Conservation (phyloP, 192 early-diverging fungal species). For the Rhizoclosmatium globosum region DNA sequence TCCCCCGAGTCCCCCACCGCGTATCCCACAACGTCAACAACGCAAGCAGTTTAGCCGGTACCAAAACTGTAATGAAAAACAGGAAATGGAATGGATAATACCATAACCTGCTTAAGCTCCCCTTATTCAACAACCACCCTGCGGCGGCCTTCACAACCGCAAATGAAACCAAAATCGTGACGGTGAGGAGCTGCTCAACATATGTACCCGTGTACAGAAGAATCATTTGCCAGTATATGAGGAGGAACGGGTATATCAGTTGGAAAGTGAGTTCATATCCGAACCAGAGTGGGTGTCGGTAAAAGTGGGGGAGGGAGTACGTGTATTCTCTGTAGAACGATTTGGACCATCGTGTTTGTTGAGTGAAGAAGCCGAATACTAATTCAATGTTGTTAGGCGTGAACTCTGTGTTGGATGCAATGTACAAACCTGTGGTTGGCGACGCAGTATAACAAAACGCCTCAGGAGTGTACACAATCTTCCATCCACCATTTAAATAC, state of each 20-base stretch:
- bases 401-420: not conserved
- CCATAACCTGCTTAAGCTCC: conserved; percentile 50
- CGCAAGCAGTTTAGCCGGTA: conserved; percentile 68
- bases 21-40: conserved; percentile 64
- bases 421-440: conserved; percentile 37
- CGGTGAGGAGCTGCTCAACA: conserved; percentile 53
- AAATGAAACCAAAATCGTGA: conserved; percentile 54
- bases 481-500: conserved; percentile 54
- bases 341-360: conserved; percentile 73
- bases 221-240: conserved; percentile 51
- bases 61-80: conserved; percentile 60
- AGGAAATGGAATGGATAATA: conserved; percentile 60
- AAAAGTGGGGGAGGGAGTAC: conserved; percentile 55
- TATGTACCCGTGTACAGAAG: conserved; percentile 42
- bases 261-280: conserved; percentile 67
- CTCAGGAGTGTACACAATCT: conserved; percentile 63
- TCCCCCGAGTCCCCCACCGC: conserved; percentile 59
- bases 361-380: conserved; percentile 55
- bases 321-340: conserved; percentile 68
- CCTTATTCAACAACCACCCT: conserved; percentile 39
- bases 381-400: not conserved
- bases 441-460: conserved; percentile 71
- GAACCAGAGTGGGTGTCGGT: conserved; percentile 69
- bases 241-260: conserved; percentile 66
- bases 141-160: conserved; percentile 57